These are phyloP conservation scores for Klebsormidium nitens DNA, from an alignment of 139 green algal genomes.

Conservation along the genomic window DNA sequence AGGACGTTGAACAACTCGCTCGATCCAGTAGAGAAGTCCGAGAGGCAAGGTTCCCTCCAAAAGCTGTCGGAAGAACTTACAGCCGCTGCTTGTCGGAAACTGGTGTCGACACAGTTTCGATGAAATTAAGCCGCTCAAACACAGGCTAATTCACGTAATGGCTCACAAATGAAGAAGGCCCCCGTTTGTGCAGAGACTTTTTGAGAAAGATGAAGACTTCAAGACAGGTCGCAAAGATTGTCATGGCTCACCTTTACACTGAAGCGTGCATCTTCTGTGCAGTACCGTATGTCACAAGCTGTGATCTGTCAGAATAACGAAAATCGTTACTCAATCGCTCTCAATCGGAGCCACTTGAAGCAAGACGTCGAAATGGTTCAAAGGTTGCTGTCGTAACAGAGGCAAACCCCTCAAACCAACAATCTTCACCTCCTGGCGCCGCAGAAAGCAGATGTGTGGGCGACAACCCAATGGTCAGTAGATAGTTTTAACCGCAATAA, in stretches of 20 bases:
- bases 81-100: too few species aligned
- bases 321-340: background rate
- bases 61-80: too few species aligned
- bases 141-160: too few species aligned
- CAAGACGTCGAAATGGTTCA: background rate
- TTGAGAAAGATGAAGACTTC: too few species aligned
- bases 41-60: too few species aligned
- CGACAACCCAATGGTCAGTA: background rate
- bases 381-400: background rate
- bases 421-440: background rate
- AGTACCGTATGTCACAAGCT: slow-evolving; percentile 77
- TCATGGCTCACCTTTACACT: slow-evolving; percentile 81
- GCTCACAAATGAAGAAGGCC: too few species aligned
- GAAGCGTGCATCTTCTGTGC: slow-evolving; percentile 61
- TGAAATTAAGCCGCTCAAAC: too few species aligned
- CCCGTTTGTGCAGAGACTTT: too few species aligned
- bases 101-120: too few species aligned
- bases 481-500: background rate
- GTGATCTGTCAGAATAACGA: slow-evolving; percentile 40
- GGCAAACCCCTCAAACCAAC: background rate
- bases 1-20: too few species aligned
- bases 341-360: background rate
- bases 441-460: background rate
- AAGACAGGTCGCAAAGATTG: too few species aligned
- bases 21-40: too few species aligned